phyloP scores from a whole-genome alignment of 345 rosid species.

The Sisymbrium irio region DNA sequence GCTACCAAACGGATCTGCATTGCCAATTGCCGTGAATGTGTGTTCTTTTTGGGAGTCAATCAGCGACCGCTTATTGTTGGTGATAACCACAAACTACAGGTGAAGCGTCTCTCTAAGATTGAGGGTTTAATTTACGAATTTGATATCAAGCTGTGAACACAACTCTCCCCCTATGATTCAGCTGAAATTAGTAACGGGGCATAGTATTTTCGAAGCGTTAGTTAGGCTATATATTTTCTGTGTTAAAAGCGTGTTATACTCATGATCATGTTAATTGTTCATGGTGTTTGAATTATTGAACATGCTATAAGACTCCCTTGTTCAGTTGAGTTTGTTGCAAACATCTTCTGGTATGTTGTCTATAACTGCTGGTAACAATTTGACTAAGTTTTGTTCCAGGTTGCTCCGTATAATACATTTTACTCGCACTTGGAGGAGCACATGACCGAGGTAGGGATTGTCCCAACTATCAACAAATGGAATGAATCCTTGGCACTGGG shows the following conservation, averaged over 20 bases:
- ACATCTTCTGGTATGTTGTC: constrained; percentile 3
- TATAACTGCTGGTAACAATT: constrained; percentile 18
- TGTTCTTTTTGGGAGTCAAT: constrained; percentile 96
- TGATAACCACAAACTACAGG: constrained; percentile 96
- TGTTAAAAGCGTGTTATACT: neutral
- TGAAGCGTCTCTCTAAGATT: constrained; percentile 29
- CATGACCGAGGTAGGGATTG: constrained; percentile 78
- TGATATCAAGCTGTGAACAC: neutral
- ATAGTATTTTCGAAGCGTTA: neutral
- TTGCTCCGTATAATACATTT: constrained; percentile 95
- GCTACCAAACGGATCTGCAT: constrained; percentile 91
- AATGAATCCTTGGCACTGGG: constrained; percentile 82
- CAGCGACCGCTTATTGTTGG: constrained; percentile 94
- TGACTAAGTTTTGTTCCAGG: constrained; percentile 44
- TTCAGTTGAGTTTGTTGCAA: neutral
- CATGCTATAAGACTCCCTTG: neutral
- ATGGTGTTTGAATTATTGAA: neutral
- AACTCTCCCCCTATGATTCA: neutral
- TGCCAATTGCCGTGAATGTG: constrained; percentile 94
- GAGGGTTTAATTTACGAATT: neutral
- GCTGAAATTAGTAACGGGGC: neutral
- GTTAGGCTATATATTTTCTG: neutral
- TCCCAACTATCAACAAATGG: constrained; percentile 82
- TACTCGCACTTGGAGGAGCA: constrained; percentile 86
- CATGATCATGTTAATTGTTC: neutral